These are phyloP conservation scores for Claviceps arundinis DNA, from an alignment of 2,329 filamentous ascomycete species.

Conservation along the genomic window DNA sequence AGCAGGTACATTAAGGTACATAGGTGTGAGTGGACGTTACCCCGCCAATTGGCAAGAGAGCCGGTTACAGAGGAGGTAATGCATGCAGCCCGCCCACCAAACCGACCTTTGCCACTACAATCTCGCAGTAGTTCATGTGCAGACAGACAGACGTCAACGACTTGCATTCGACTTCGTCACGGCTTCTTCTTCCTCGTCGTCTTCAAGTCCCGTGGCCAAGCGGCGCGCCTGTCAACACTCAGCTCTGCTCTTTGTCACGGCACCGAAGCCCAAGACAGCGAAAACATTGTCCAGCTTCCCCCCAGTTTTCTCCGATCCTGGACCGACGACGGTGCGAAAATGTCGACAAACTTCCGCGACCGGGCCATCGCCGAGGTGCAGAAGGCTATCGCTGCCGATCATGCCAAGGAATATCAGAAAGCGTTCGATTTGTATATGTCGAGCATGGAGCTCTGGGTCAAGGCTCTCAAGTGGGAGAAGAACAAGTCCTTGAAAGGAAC, in stretches of 20 bases:
- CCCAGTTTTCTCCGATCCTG: not conserved
- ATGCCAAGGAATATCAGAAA: slow-evolving; percentile 90
- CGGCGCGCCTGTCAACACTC: not conserved
- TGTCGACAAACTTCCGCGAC: slow-evolving; percentile 95
- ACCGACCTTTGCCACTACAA: not conserved
- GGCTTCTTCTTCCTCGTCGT: not conserved
- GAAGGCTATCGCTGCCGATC: slow-evolving; percentile 94
- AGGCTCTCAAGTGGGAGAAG: slow-evolving; percentile 99
- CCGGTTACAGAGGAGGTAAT: not conserved
- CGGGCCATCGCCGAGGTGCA: slow-evolving; percentile 95
- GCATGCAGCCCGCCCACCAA: not conserved
- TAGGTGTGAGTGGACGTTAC: slow-evolving; percentile 15
- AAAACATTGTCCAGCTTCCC: not conserved
- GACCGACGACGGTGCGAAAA: slow-evolving; percentile 27
- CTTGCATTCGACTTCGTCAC: not conserved
- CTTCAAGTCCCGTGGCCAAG: not conserved
- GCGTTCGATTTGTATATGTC: slow-evolving; percentile 95
- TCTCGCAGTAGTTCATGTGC: not conserved
- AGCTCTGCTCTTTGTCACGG: not conserved
- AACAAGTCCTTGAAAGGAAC: slow-evolving; percentile 94
- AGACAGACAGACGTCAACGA: not conserved
- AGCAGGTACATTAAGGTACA: not conserved
- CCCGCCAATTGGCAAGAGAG: slow-evolving; percentile 21
- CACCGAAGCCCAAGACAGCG: not conserved
- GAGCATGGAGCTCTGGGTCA: slow-evolving; percentile 94